Evolutionary conservation across 495 filamentous ascomycete species (phyloP).

Genomic region (Coniosporium apollinis): DNA sequence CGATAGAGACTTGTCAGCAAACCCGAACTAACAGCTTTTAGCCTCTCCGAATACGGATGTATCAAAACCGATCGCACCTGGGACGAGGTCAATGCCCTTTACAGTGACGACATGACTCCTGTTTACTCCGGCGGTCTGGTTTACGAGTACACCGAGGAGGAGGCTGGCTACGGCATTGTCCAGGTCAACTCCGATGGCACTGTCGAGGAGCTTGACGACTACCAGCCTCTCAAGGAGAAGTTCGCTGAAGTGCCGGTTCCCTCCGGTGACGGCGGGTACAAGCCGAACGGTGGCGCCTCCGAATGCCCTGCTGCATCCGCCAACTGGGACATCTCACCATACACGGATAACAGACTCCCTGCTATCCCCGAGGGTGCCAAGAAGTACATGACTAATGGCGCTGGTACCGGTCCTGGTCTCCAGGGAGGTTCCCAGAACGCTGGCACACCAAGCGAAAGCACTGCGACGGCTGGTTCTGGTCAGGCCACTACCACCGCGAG

Average conservation of each 20-base stretch:
- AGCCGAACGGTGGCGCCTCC: slow-evolving; percentile 43
- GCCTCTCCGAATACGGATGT: slow-evolving; percentile 89
- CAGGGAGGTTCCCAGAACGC: slow-evolving; percentile 59
- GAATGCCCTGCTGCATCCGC: slow-evolving; percentile 51
- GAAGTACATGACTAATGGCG: slow-evolving; percentile 55
- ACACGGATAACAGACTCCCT: slow-evolving; percentile 43
- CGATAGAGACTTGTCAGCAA: not conserved
- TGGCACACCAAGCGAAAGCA: slow-evolving; percentile 40
- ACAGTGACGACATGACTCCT: slow-evolving; percentile 65
- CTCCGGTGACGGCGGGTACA: slow-evolving; percentile 60
- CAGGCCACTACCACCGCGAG: slow-evolving; percentile 27
- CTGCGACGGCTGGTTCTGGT: slow-evolving; percentile 47
- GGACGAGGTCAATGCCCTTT: slow-evolving; percentile 62
- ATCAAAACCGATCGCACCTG: slow-evolving; percentile 64
- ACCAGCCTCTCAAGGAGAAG: slow-evolving; percentile 46
- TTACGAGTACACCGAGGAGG: slow-evolving; percentile 83
- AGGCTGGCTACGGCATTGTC: slow-evolving; percentile 62
- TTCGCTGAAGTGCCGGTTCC: slow-evolving; percentile 47
- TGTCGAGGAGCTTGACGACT: slow-evolving; percentile 45
- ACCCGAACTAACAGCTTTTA: slow-evolving; percentile 4
- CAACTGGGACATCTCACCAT: slow-evolving; percentile 55
- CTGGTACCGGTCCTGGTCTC: slow-evolving; percentile 57
- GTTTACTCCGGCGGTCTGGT: slow-evolving; percentile 94
- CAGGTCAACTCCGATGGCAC: slow-evolving; percentile 37
- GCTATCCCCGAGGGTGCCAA: slow-evolving; percentile 52